Evolutionary conservation across 306 rosid species (phyloP).

Genomic region (Chamaecrista fasciculata): DNA sequence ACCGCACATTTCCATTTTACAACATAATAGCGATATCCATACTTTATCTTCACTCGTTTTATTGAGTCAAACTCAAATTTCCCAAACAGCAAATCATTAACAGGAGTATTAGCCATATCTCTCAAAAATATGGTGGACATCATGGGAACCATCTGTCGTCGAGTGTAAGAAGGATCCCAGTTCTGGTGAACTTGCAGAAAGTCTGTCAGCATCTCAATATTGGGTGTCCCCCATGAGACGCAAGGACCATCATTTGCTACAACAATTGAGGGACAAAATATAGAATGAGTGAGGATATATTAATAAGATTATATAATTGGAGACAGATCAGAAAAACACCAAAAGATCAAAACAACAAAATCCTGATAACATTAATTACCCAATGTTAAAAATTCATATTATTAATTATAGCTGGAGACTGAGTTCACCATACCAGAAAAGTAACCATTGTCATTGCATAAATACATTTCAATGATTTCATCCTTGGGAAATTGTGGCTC

Average conservation of each 20-base stretch:
- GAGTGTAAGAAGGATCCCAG: conserved; percentile 77
- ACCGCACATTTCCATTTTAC: conserved; percentile 64
- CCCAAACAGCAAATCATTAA: conserved; percentile 49
- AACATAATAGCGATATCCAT: conserved; percentile 59
- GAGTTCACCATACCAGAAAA: conserved; percentile 48
- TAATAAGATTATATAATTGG: neutral
- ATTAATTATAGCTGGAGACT: neutral
- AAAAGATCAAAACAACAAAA: conserved; percentile 3
- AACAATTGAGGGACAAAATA: conserved; percentile 10
- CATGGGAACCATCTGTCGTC: conserved; percentile 69
- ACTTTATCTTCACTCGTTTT: conserved; percentile 64
- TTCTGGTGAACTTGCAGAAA: conserved; percentile 65
- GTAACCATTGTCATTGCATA: conserved; percentile 57
- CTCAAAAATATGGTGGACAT: conserved; percentile 78
- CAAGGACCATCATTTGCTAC: conserved; percentile 54
- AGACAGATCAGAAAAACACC: neutral
- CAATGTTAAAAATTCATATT: neutral
- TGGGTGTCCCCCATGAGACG: conserved; percentile 61
- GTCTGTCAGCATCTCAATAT: conserved; percentile 58
- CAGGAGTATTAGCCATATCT: conserved; percentile 42
- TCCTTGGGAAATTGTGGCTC: conserved; percentile 69
- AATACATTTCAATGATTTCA: conserved; percentile 67
- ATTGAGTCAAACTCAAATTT: conserved; percentile 73
- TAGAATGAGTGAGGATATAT: conserved; percentile 16
- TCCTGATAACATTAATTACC: neutral